Evolutionary conservation across 495 filamentous ascomycete genomes (phyloP), one percentile per base, ranked within the genome.

Genomic region (Podospora comata): DNA sequence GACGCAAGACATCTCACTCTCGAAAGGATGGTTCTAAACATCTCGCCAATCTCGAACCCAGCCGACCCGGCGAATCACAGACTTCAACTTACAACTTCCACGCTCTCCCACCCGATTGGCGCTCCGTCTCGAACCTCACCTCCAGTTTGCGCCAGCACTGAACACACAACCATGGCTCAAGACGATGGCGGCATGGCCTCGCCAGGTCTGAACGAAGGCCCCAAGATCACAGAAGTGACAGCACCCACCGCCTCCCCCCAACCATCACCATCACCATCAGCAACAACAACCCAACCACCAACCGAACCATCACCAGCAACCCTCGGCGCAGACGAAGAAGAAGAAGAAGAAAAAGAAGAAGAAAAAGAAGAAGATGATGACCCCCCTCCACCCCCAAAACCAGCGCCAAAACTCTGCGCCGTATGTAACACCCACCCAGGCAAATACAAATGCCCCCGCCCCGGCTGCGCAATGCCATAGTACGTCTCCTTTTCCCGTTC

Each of bases 361-460:
- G n/a, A 39, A 27, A 16, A 30, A 64, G 18, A 58, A 64, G 44
- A 32, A 0, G 39, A 48, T 11, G 27, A 19, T 27, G 67, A 64
- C 27, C 56, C 23, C 20, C 27, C 64, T 7, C 61, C 71, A 34
- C 58, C 55, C 30, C 67, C 32, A 34, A 71, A 69, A 54, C 66
- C 66, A 5, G 69, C 57, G 11, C 60, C 64, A 18, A 77, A 72
- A 53, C 26, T 80, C 4, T 91, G 89, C 71, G 83, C 83, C 68
- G 85, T 91, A 19, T 91, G 89, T 77, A 78, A 82, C 62, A 77
- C 76, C 62, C 80, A 88, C 59, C 75, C 77, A 26, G 83, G 78
- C 28, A 90, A 88, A 73, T 91, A 91, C 74, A 89, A 89, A 63
- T 91, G 89, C 77, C 85, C 86, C 3, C 83, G 81, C 34, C 59